Conservation (phyloP, 2,329 filamentous ascomycete genomes). For the Paecilomyces variotii region DNA sequence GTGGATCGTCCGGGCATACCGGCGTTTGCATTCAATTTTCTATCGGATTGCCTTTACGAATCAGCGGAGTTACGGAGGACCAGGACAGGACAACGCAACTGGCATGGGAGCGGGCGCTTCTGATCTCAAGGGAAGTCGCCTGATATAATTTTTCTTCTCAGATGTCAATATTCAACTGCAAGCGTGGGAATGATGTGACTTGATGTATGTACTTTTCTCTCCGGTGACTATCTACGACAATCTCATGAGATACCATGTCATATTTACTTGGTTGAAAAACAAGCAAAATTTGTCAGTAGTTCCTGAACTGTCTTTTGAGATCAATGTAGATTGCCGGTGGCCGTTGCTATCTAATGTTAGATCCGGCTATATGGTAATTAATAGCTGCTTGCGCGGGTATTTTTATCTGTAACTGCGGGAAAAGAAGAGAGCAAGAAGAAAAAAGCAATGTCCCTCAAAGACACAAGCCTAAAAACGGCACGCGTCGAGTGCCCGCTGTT, state of each 20-base stretch:
- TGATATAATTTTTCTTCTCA: not conserved
- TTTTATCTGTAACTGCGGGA: not conserved
- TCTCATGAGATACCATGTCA: not conserved
- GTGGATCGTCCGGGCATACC: not conserved
- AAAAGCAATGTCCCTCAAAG: not conserved
- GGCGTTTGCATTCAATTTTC: not conserved
- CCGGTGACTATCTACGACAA: not conserved
- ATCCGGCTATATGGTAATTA: not conserved
- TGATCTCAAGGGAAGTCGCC: not conserved
- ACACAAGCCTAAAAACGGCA: not conserved
- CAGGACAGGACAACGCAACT: not conserved
- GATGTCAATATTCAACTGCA: not conserved
- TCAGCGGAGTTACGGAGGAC: not conserved
- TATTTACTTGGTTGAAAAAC: too few relatives aligned
- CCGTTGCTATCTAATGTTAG: not conserved
- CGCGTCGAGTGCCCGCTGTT: not conserved
- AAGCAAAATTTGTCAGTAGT: too few relatives aligned
- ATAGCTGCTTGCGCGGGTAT: constrained; percentile 3
- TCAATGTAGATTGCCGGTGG: not conserved
- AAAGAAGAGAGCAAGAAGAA: constrained; percentile 3
- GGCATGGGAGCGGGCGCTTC: not conserved
- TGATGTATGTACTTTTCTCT: not conserved
- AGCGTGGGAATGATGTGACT: not conserved
- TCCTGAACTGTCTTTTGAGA: not conserved
- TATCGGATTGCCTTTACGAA: not conserved